Evolutionary conservation across 495 filamentous ascomycete species (phyloP).

Genomic region (Daldinia bambusicola): DNA sequence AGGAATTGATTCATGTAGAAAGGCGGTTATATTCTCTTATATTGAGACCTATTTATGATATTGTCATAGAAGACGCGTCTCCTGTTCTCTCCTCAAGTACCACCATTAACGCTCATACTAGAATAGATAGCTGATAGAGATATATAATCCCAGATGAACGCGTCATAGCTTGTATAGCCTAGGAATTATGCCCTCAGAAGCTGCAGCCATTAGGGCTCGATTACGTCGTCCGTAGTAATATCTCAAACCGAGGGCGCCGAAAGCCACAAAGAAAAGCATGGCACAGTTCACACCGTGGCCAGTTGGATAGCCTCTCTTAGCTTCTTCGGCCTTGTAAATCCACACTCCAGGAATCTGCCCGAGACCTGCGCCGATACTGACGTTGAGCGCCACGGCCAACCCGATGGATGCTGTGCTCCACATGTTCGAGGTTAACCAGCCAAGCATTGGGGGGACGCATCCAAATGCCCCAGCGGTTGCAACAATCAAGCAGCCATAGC

Average conservation of each 20-base stretch:
- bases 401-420: slow-evolving; percentile 70
- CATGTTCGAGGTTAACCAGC: slow-evolving; percentile 76
- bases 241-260: slow-evolving; percentile 51
- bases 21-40: not conserved
- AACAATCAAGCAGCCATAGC: slow-evolving; percentile 76
- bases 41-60: not conserved
- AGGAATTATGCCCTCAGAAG: slow-evolving; percentile 36
- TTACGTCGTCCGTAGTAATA: slow-evolving; percentile 57
- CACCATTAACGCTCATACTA: not conserved
- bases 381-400: slow-evolving; percentile 74
- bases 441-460: slow-evolving; percentile 70
- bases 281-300: slow-evolving; percentile 66
- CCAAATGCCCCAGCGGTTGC: slow-evolving; percentile 67
- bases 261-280: slow-evolving; percentile 58
- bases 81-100: not conserved
- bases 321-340: slow-evolving; percentile 76
- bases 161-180: slow-evolving; percentile 44
- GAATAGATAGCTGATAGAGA: not conserved
- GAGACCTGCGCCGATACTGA: slow-evolving; percentile 70
- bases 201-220: slow-evolving; percentile 43
- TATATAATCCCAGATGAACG: not conserved
- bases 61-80: not conserved
- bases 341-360: slow-evolving; percentile 78
- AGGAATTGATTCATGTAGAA: not conserved
- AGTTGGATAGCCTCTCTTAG: slow-evolving; percentile 70